These are phyloP conservation scores for Colletotrichum sansevieriae DNA, from an alignment of 2,329 filamentous ascomycete genomes.

Conservation along the genomic window DNA sequence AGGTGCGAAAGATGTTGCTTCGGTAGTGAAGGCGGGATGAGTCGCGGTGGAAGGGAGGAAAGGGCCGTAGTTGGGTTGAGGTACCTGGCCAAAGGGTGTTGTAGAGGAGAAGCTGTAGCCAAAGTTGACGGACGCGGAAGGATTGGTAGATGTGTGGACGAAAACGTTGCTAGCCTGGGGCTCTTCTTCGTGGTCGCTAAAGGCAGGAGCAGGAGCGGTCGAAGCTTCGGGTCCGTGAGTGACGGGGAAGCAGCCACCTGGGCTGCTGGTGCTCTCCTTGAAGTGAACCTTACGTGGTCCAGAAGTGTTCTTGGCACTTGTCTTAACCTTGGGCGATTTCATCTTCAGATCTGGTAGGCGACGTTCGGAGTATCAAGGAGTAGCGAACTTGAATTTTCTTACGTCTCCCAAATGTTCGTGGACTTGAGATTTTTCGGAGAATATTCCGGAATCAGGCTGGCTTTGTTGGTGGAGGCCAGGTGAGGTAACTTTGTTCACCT, in stretches of 20 bases:
- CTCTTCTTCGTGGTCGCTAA: slow-evolving; percentile 6
- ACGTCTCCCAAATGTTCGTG: background rate
- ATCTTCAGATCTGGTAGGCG: slow-evolving; percentile 7
- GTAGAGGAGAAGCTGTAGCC: slow-evolving; percentile 14
- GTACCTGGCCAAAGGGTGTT: slow-evolving; percentile 18
- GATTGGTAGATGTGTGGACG: slow-evolving; percentile 31
- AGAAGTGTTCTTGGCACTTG: slow-evolving; percentile 33
- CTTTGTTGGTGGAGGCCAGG: no score
- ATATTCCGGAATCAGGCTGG: background rate
- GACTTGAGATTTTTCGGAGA: background rate
- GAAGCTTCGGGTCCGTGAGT: slow-evolving; percentile 24
- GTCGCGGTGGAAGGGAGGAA: slow-evolving; percentile 40
- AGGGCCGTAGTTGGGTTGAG: slow-evolving; percentile 38
- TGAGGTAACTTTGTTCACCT: slow-evolving; percentile 1
- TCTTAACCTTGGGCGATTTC: slow-evolving; percentile 37
- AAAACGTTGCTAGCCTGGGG: slow-evolving; percentile 24
- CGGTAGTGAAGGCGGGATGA: slow-evolving; percentile 25
- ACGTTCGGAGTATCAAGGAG: background rate
- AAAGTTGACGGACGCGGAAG: slow-evolving; percentile 36
- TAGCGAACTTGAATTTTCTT: background rate
- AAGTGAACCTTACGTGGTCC: slow-evolving; percentile 34
- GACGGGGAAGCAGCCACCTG: slow-evolving; percentile 17
- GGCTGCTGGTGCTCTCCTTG: slow-evolving; percentile 5
- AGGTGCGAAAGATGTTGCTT: slow-evolving; percentile 32
- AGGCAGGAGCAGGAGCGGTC: slow-evolving; percentile 21